Evolutionary conservation across 495 filamentous ascomycete genomes (phyloP).

Genomic region (Lepidopterella palustris): DNA sequence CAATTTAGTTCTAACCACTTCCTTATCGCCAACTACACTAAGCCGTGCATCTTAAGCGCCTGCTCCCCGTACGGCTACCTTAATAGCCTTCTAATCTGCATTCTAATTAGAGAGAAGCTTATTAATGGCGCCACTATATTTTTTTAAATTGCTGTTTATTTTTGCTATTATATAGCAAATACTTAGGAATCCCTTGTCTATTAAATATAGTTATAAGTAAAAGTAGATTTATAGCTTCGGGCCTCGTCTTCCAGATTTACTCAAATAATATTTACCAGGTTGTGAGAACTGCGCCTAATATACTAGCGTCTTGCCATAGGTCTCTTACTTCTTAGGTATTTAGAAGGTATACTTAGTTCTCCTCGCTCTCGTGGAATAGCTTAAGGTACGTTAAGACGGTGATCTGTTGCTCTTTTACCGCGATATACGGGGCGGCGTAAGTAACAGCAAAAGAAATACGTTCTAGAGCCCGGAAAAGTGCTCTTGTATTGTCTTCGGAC

Average conservation of each 20-base stretch:
- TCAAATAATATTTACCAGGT: too few species aligned
- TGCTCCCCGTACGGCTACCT: background rate
- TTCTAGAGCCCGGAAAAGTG: slow-evolving; percentile 14
- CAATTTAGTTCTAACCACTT: slow-evolving; percentile 5
- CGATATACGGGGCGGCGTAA: slow-evolving; percentile 15
- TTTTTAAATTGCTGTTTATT: slow-evolving; percentile 11
- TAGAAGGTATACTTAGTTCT: slow-evolving; percentile 3
- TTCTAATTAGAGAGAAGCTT: slow-evolving; percentile 8
- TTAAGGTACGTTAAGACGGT: slow-evolving; percentile 4
- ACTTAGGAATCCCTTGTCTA: slow-evolving; percentile 6
- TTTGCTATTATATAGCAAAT: background rate
- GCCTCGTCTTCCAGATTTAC: slow-evolving; percentile 7
- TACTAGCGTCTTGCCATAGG: slow-evolving; percentile 1
- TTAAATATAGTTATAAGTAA: slow-evolving; percentile 11
- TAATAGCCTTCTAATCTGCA: background rate
- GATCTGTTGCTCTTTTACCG: background rate
- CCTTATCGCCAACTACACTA: slow-evolving; percentile 12
- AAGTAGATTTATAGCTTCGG: background rate
- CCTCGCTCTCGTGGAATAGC: slow-evolving; percentile 8
- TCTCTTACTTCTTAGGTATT: slow-evolving; percentile 3
- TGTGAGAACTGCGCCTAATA: background rate
- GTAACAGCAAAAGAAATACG: slow-evolving; percentile 16
- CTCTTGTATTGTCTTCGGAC: slow-evolving; percentile 3
- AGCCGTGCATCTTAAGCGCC: slow-evolving; percentile 9
- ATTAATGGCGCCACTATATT: background rate